phyloP scores from a whole-genome alignment of 2,329 filamentous ascomycete species.

The Teratosphaeriaceae sp. region DNA sequence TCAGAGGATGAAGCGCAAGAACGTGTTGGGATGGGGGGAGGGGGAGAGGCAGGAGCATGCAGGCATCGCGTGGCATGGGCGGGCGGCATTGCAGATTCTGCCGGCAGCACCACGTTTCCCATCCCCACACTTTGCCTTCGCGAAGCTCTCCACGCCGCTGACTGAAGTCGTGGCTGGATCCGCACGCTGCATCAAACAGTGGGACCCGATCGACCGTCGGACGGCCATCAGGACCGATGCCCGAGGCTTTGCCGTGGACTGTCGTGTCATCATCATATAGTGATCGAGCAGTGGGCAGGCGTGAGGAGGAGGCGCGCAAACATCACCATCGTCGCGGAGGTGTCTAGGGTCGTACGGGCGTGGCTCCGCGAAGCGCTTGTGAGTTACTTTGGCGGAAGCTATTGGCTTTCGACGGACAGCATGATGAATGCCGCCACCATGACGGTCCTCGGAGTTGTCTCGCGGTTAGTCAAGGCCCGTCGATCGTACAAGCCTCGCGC shows the following conservation, averaged over 20 bases:
- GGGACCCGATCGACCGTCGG: neutral
- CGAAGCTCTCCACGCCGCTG: neutral
- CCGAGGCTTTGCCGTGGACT: no score
- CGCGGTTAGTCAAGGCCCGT: neutral
- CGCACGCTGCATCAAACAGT: neutral
- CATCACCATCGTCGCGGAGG: no score
- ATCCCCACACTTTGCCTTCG: neutral
- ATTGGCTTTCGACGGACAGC: no score
- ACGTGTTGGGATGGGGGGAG: neutral
- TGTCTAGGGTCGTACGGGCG: no score
- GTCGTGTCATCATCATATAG: no score
- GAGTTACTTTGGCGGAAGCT: no score
- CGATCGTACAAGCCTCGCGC: neutral
- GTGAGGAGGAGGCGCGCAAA: no score
- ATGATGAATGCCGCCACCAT: neutral
- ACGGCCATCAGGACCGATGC: no score
- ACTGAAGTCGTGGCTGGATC: neutral
- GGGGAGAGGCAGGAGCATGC: neutral
- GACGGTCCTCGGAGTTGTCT: neutral
- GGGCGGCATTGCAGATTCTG: no score
- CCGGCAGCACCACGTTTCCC: neutral
- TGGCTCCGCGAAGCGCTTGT: no score
- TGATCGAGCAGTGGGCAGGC: no score
- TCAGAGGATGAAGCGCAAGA: neutral
- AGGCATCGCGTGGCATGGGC: neutral